Conservation (phyloP, 257 asterid species). For the Solanum pimpinellifolium region DNA sequence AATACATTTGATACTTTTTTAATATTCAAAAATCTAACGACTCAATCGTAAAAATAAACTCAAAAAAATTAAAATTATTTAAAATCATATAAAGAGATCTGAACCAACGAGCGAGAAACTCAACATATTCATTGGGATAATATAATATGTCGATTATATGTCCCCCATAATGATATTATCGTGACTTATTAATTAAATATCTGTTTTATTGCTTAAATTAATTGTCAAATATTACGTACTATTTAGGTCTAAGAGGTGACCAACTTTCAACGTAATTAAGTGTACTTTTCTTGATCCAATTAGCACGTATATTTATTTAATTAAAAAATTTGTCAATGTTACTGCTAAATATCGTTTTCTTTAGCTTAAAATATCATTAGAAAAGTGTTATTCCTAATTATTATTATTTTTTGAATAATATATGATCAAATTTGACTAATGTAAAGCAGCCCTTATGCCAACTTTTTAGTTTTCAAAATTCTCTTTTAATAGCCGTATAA, state of each 20-base stretch:
- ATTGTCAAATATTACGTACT: not conserved
- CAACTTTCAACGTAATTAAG: not conserved
- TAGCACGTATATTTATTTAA: not conserved
- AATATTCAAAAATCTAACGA: no score
- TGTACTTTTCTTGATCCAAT: not conserved
- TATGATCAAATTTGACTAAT: not conserved
- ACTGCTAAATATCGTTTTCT: not conserved
- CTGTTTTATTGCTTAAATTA: not conserved
- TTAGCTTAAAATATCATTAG: not conserved
- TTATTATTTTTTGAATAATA: not conserved
- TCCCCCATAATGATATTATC: not conserved
- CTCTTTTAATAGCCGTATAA: not conserved
- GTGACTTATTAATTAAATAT: not conserved
- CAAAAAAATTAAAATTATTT: not conserved
- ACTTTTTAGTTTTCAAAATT: not conserved
- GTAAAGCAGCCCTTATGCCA: not conserved
- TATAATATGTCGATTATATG: not conserved
- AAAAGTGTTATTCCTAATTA: not conserved
- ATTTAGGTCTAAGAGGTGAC: not conserved
- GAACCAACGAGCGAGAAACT: not conserved
- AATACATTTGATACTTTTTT: accelerated
- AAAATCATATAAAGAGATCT: no score
- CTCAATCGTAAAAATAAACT: no score
- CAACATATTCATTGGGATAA: not conserved
- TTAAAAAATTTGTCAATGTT: not conserved